Evolutionary conservation across 2,329 filamentous ascomycete species (phyloP).

Genomic region (Diplodia sapinea): DNA sequence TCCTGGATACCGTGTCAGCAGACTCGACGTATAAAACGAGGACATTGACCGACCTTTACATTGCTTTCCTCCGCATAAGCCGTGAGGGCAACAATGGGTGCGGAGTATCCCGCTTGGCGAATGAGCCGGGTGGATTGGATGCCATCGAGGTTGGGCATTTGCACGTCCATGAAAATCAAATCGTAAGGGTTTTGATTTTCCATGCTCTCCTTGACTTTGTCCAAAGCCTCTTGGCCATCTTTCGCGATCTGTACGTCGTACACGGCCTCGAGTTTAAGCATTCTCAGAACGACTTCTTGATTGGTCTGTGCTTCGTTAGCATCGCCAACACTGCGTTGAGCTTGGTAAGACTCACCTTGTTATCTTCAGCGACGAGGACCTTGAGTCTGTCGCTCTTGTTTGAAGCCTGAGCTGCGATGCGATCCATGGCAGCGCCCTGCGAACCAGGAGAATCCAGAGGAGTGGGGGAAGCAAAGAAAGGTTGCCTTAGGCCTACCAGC

Average conservation of each 20-base stretch:
- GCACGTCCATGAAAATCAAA: slow-evolving; percentile 94
- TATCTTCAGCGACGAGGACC: slow-evolving; percentile 85
- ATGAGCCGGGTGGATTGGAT: slow-evolving; percentile 86
- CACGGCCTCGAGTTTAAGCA: slow-evolving; percentile 78
- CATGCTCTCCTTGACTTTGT: slow-evolving; percentile 84
- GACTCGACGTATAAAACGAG: slow-evolving; percentile 29
- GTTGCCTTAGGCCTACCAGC: slow-evolving; percentile 79
- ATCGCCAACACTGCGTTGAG: neutral
- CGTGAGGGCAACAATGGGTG: slow-evolving; percentile 88
- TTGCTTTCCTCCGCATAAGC: slow-evolving; percentile 92
- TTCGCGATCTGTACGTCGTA: slow-evolving; percentile 88
- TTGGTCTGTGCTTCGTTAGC: slow-evolving; percentile 39
- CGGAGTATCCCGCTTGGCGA: slow-evolving; percentile 81
- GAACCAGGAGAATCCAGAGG: slow-evolving; percentile 61
- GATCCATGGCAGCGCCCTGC: slow-evolving; percentile 69
- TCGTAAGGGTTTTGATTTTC: slow-evolving; percentile 74
- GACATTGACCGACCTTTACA: slow-evolving; percentile 68
- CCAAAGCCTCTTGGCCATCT: slow-evolving; percentile 77
- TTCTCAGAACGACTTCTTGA: slow-evolving; percentile 60
- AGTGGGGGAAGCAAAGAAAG: slow-evolving; percentile 69
- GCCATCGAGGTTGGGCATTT: slow-evolving; percentile 93
- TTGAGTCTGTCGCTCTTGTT: slow-evolving; percentile 67
- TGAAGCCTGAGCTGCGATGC: slow-evolving; percentile 68
- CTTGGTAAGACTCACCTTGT: slow-evolving; percentile 54
- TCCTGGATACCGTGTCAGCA: slow-evolving; percentile 42